Conservation (phyloP, 225 moss, liverwort and hornwort genomes). For the Anthoceros angustus region DNA sequence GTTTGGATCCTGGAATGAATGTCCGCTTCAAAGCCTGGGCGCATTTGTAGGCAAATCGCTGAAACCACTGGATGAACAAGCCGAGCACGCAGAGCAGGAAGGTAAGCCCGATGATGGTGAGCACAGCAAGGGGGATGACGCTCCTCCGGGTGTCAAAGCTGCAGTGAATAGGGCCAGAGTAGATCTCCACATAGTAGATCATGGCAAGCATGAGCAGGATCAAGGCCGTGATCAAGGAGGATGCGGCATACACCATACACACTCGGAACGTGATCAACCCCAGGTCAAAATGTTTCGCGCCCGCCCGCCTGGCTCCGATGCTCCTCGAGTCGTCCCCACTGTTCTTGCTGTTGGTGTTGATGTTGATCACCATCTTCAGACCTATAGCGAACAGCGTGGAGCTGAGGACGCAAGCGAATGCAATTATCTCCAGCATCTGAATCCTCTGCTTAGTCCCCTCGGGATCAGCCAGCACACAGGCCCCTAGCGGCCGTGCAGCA, state of each 20-base stretch:
- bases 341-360: neutral
- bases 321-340: neutral
- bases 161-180: neutral
- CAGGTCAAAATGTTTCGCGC: neutral
- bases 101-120: neutral
- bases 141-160: neutral
- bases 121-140: neutral
- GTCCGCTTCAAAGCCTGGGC: too few species aligned
- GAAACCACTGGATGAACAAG: neutral
- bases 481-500: too few species aligned
- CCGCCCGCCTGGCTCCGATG: too few species aligned
- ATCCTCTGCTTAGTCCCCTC: neutral
- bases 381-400: neutral
- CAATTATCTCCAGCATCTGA: neutral
- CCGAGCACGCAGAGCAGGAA: neutral
- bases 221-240: neutral
- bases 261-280: neutral
- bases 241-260: neutral
- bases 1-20: too few species aligned
- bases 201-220: neutral
- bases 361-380: neutral
- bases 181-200: neutral
- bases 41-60: neutral
- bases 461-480: too few species aligned
- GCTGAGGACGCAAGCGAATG: neutral